A percentile compares a stretch with the other conserved stretches of the same genome.
Evolutionary conservation across 2,329 filamentous ascomycete genomes (phyloP).

Genomic region (Fusarium buharicum): DNA sequence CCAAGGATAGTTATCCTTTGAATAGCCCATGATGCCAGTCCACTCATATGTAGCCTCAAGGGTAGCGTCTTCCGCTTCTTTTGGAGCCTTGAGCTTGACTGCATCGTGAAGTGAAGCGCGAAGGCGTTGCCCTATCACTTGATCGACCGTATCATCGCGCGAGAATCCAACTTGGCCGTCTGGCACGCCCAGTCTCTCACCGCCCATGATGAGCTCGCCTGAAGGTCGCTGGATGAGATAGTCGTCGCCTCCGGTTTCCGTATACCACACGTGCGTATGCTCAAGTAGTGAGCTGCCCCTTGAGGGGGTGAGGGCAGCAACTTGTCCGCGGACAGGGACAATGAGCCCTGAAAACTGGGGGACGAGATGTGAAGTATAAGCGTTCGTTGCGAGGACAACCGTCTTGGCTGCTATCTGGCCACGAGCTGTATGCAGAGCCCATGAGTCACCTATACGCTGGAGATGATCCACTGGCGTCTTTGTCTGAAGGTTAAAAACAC

Average conservation of each 20-base stretch:
- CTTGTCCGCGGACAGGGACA: constrained; percentile 79
- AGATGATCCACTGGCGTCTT: constrained; percentile 71
- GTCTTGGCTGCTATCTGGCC: constrained; percentile 71
- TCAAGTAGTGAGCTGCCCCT: constrained; percentile 53
- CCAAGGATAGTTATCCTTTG: constrained; percentile 74
- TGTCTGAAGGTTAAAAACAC: constrained; percentile 77
- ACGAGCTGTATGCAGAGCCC: constrained; percentile 73
- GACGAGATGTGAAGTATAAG: constrained; percentile 80
- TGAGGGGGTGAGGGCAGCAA: constrained; percentile 72
- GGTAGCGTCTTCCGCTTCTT: constrained; percentile 53
- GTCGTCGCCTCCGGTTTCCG: constrained; percentile 65
- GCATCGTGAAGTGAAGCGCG: constrained; percentile 55
- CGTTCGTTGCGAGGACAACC: constrained; percentile 85
- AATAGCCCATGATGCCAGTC: constrained; percentile 85
- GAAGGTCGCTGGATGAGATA: constrained; percentile 78
- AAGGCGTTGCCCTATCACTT: constrained; percentile 65
- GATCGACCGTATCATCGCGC: constrained; percentile 68
- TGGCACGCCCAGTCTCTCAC: constrained; percentile 68
- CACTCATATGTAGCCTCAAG: constrained; percentile 71
- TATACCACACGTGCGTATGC: constrained; percentile 73
- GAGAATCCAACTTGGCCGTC: constrained; percentile 62
- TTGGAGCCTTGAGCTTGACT: constrained; percentile 55
- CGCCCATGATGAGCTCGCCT: constrained; percentile 73
- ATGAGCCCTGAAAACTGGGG: constrained; percentile 76
- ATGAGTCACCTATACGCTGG: constrained; percentile 54